Conservation (phyloP, 805 yeast genomes). For the Jamesozyma spencerorum region DNA sequence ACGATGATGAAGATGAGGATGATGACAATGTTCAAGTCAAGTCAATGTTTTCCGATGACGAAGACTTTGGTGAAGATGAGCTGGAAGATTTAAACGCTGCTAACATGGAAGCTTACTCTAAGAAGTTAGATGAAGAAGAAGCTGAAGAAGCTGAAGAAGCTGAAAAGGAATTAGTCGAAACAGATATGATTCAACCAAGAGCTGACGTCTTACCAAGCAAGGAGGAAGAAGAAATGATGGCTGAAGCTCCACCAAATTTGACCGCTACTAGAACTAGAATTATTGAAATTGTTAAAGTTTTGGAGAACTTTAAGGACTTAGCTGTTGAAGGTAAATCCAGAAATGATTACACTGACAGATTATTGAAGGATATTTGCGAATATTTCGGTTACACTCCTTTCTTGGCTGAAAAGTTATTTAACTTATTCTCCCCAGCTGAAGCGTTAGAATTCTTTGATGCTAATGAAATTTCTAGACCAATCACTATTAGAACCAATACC, state of each 20-base stretch:
- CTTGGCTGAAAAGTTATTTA: slow-evolving; percentile 88
- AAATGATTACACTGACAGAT: slow-evolving; percentile 68
- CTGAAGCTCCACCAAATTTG: slow-evolving; percentile 58
- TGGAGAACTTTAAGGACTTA: slow-evolving; percentile 76
- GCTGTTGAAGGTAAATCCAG: slow-evolving; percentile 85
- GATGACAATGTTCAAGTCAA: slow-evolving; percentile 32
- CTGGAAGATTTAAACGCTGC: slow-evolving; percentile 69
- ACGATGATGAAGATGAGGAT: slow-evolving; percentile 33
- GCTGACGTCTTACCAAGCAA: slow-evolving; percentile 68
- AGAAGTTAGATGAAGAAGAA: slow-evolving; percentile 51
- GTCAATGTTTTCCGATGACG: slow-evolving; percentile 80
- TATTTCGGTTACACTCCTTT: slow-evolving; percentile 90
- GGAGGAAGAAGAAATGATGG: slow-evolving; percentile 51
- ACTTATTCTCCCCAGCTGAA: slow-evolving; percentile 86
- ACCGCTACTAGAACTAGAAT: slow-evolving; percentile 84
- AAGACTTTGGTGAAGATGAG: slow-evolving; percentile 48
- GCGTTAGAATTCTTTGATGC: slow-evolving; percentile 98
- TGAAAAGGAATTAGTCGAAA: slow-evolving; percentile 51
- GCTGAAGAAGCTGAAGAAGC: slow-evolving; percentile 55
- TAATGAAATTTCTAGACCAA: slow-evolving; percentile 92
- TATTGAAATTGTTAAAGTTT: slow-evolving; percentile 87
- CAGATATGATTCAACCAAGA: slow-evolving; percentile 54
- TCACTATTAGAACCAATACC: slow-evolving; percentile 96
- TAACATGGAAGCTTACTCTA: slow-evolving; percentile 73
- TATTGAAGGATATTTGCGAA: slow-evolving; percentile 77